Conservation (phyloP, 257 asterid genomes). For the Thymus mandschuricus region DNA sequence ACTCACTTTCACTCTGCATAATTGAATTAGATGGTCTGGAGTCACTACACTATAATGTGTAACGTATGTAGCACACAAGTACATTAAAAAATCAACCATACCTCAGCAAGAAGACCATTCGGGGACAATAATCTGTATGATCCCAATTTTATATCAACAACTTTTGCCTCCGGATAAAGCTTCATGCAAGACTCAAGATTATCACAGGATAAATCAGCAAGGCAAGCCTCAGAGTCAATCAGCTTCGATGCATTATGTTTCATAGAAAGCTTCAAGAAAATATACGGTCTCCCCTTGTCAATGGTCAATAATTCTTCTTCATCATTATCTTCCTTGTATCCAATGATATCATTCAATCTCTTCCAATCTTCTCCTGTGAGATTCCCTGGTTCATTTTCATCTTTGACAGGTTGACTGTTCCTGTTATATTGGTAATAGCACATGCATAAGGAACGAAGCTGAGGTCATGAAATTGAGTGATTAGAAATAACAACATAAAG, state of each 20-base stretch:
- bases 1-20: conserved; percentile 81
- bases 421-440: conserved; percentile 47
- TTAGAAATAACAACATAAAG: conserved; percentile 23
- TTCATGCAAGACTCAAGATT: conserved; percentile 79
- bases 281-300: conserved; percentile 59
- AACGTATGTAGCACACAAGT: conserved; percentile 11
- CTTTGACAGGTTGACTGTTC: conserved; percentile 65
- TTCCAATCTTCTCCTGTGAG: conserved; percentile 93
- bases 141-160: conserved; percentile 80
- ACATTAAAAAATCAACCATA: conserved; percentile 32
- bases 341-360: conserved; percentile 84
- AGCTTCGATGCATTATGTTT: conserved; percentile 96
- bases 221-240: conserved; percentile 64
- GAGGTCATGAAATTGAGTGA: conserved; percentile 24
- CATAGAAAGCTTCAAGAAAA: conserved; percentile 86
- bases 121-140: conserved; percentile 89
- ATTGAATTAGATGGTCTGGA: conserved; percentile 25
- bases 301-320: conserved; percentile 52
- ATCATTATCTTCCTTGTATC: conserved; percentile 79
- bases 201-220: conserved; percentile 94
- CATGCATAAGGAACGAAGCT: conserved; percentile 26
- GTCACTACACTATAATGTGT: conserved; percentile 18
- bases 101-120: conserved; percentile 96
- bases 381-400: conserved; percentile 72
- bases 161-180: conserved; percentile 76